Evolutionary conservation across 2,329 filamentous ascomycete species (phyloP), one percentile per base, ranked within the genome.

Genomic region (Ophiostoma ips): DNA sequence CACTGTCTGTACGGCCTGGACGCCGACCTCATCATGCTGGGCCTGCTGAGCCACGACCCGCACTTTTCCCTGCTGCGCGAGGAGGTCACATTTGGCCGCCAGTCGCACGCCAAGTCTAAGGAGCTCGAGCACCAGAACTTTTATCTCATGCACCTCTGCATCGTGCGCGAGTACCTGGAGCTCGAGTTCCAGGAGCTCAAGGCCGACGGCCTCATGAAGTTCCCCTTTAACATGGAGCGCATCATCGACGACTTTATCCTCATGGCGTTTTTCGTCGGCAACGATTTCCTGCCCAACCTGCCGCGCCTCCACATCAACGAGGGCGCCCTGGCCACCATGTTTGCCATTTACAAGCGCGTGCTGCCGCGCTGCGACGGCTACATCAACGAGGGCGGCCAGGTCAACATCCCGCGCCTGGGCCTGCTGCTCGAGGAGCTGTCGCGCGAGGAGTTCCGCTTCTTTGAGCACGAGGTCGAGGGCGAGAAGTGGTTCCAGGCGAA

Each of bases 231-330:
- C 62, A 83, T 98, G 75, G 92, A 98, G 71, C 80, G 84, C 56
- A 81, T 98, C 61, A 96, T 98, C 68, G 92, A 98, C 64, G 92
- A 98, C 71, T 98, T 98, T 66, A 96, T 98, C 63, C 77, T 98
- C 54, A 95, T 98, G 88, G 90, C 89, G 45, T 98, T 98, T 71
- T 98, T 98, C 66, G 87, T 98, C 60, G 92, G 92, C 63, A 98
- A 98, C 67, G 92, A 98, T 76, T 98, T 98, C 70, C 76, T 98
- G 65, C 92, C 92, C 3, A 95, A 98, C 67, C 73, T 98, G 52
- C 94, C 94, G 5, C 87, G 94, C 61, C 69, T 98, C 56, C 92
- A 98, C 67, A 98, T 98, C 67, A 98, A 98, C 66, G 94, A 98
- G 67, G 94, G 92, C 56, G 92, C 94, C 19, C 71, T 98, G 65